Evolutionary conservation across 305 asterid genomes (phyloP), one percentile per base, ranked within the genome.

Genomic region (Stenogyne calaminthoides): DNA sequence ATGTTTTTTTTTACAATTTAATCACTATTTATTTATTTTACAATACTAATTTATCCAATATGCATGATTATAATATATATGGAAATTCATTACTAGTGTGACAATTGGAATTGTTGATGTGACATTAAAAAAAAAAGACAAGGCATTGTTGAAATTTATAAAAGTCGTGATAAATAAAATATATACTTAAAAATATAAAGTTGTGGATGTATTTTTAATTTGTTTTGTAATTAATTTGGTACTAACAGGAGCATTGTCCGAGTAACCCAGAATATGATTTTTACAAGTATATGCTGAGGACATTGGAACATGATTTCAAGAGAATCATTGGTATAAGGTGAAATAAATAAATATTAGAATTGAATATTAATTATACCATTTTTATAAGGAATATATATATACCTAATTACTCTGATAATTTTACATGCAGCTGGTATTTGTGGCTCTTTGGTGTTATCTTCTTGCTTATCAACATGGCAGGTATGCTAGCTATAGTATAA

Each of bases 391-490:
- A 52, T 51, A n/a, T n/a, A n/a, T n/a, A n/a, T n/a, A 52, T 52
- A 51, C 16, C 22, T 52, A 52, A 16, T n/a, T n/a, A n/a, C 27
- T 52, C 36, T 4, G 3, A 2, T 18, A 1, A 19, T 46, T 0
- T 72, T 10, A 44, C 51, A 69, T 16, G 51, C 96, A 95, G 99
- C 80, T 84, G 94, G 93, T 88, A 84, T 84, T 77, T 95, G 74
- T 95, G 99, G 99, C 64, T 90, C 63, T 95, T 95, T 78, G 95
- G 86, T 61, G 86, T 95, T 51, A 29, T 89, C 71, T 92, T 92
- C 83, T 80, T 95, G 88, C 85, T 95, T 61, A 55, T 92, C 64
- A 87, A 95, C 84, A 78, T 92, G 39, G 86, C 90, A 81, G 98
- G 99, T 92, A 87, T 9, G n/a, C 20, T 29, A 57, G 54, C n/a